phyloP scores from a whole-genome alignment of 129 eudicot species.

The Scalesia atractyloides region DNA sequence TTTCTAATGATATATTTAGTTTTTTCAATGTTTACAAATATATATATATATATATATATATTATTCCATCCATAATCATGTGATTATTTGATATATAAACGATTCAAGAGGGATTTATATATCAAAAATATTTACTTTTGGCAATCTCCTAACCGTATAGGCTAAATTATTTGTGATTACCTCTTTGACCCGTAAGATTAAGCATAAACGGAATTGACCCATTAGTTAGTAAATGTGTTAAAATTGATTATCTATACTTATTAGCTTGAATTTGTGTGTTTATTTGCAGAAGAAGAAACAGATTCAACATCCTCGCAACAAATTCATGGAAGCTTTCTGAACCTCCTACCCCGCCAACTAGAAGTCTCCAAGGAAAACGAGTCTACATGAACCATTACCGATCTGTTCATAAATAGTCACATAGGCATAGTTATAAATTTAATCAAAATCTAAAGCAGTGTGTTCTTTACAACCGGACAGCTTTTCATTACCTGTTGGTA shows the following conservation, averaged over 20 bases:
- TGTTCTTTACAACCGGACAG: conserved; percentile 32
- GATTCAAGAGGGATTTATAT: not conserved
- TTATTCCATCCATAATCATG: not conserved
- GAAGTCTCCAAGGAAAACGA: conserved; percentile 53
- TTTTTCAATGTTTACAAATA: not conserved
- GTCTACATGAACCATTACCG: conserved; percentile 32
- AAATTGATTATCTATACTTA: not conserved
- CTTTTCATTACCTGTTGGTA: conserved; percentile 36
- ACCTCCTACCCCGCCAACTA: conserved; percentile 50
- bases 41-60: not conserved
- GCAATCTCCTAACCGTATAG: not conserved
- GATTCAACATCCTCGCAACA: conserved; percentile 58
- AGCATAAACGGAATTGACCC: not conserved
- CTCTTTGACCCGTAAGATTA: not conserved
- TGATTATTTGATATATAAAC: conserved; percentile 1
- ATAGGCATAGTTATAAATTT: conserved; percentile 37
- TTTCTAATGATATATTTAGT: not conserved
- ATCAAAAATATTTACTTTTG: not conserved
- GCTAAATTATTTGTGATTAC: not conserved
- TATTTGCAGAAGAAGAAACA: conserved; percentile 59
- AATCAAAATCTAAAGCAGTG: conserved; percentile 26
- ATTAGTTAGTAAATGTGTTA: not conserved
- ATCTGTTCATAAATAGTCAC: conserved; percentile 42
- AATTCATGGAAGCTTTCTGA: conserved; percentile 82
- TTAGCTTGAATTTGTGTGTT: conserved; percentile 10